phyloP scores from a whole-genome alignment of 306 rosid species.

The apple (Malus domestica) region ASM211411v1 NC_041798.1:22431001-22431500 shows the following conservation, averaged over 20 bases:
- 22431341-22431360: slow-evolving; percentile 33
- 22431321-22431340: slow-evolving; percentile 62
- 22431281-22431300: slow-evolving; percentile 77
- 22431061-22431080: too few relatives aligned
- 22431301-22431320: slow-evolving; percentile 64
- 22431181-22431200: neutral
- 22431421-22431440: slow-evolving; percentile 27
- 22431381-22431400: neutral
- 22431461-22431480: slow-evolving; percentile 66
- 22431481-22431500: slow-evolving; percentile 88
- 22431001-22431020: too few relatives aligned
- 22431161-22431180: neutral
- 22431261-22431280: slow-evolving; percentile 52
- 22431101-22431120: too few relatives aligned
- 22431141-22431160: neutral
- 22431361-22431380: neutral
- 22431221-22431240: neutral
- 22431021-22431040: too few relatives aligned
- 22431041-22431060: too few relatives aligned
- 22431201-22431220: neutral
- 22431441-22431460: slow-evolving; percentile 84
- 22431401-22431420: neutral
- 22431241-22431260: neutral
- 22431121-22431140: too few relatives aligned
- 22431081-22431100: too few relatives aligned